These are phyloP conservation scores for Rutidosis leptorrhynchoides DNA, from an alignment of 129 eudicot species.

Conservation along the genomic window DNA sequence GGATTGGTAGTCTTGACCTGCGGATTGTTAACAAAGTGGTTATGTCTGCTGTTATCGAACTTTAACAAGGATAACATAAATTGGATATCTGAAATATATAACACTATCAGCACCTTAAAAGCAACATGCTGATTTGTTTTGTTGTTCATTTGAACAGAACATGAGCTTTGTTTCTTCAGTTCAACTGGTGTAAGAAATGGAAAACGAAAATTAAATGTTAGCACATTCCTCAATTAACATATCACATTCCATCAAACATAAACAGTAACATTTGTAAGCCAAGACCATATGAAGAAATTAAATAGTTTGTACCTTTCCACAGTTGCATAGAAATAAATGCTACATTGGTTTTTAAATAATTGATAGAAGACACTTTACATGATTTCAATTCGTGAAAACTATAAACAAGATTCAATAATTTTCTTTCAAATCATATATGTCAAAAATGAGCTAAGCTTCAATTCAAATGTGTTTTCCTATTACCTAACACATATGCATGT, in stretches of 20 bases:
- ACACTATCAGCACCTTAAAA: conserved; percentile 32
- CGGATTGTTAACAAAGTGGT: conserved; percentile 18
- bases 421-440: background rate
- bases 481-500: background rate
- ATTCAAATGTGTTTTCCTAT: too few relatives aligned
- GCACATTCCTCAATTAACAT: conserved; percentile 12
- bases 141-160: conserved; percentile 50
- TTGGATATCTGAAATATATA: conserved; percentile 14
- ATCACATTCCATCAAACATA: background rate
- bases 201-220: conserved; percentile 21
- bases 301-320: background rate
- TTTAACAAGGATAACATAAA: background rate
- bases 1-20: conserved; percentile 64
- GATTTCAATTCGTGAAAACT: background rate
- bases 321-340: background rate
- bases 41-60: conserved; percentile 15
- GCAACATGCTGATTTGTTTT: conserved; percentile 59
- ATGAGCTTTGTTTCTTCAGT: conserved; percentile 63
- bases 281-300: background rate
- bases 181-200: conserved; percentile 44
- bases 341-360: background rate
- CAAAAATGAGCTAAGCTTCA: background rate
- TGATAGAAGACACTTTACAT: background rate
- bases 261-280: background rate
- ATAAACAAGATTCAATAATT: too few relatives aligned